Base-by-base conservation (phyloP, 129 eudicot genomes). In the Cynara cardunculus region DNA sequence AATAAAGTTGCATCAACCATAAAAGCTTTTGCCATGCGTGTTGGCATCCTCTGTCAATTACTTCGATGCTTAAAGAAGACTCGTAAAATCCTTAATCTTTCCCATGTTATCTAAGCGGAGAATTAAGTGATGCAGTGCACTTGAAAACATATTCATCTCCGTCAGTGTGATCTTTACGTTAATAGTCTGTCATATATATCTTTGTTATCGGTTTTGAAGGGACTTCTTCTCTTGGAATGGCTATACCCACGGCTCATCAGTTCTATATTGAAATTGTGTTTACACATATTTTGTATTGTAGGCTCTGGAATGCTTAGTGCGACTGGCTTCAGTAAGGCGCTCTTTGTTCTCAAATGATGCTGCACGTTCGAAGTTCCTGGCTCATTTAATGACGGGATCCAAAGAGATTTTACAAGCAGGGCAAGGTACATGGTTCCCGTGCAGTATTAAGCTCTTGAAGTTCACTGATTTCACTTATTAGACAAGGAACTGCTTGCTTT, bases 231-330 rank as follows among this genome's bases (percentile, higher is more conserved):
- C 34, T 39, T 71, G 25, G 25, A 70, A 27, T 69, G 25, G 77
- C 59, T 32, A n/a, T 46, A 26, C 28, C 13, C 41, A 41, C 18
- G 32, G 25, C 30, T 76, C 70, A 68, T 76, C 31, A 34, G 75
- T 72, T 31, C 27, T 10, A 56, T 79, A 56, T 7, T 73, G 44
- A 84, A 5, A 4, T 53, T 74, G 18, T 27, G 11, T 73, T 13
- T 41, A 13, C 34, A 22, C 78, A 67, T 34, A 71, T 13, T 18
- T 37, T 30, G 59, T 39, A 10, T 37, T 76, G 4, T 86, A 95
- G 99, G 92, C 99, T 72, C 78, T 95, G 78, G 99, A 95, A 88
- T 95, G 99, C 92, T 87, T 95, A 80, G 99, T 95, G 78, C 85
- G 99, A 69, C 78, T 95, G 87, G 97, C 97, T 80, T 95, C 99